phyloP scores from a whole-genome alignment of 176 grass and related monocot genomes.

The Raddia guianensis region DNA sequence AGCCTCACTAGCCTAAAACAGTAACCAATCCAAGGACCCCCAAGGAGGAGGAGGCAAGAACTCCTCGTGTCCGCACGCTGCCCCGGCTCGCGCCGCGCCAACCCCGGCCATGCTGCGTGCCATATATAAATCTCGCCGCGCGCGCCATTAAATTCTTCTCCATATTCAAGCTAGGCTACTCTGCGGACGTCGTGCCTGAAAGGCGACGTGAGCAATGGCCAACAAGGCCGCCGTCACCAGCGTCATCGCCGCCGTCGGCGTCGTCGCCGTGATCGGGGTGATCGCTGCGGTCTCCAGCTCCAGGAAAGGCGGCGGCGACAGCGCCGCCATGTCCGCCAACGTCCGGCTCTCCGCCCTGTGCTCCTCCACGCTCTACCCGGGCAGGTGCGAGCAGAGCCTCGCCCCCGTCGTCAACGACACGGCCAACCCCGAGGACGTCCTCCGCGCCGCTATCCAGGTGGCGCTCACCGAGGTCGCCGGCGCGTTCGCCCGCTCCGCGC shows the following conservation, averaged over 20 bases:
- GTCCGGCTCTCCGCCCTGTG: slow-evolving; percentile 62
- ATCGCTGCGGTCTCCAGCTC: slow-evolving; percentile 55
- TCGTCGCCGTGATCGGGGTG: slow-evolving; percentile 69
- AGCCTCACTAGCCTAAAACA: slow-evolving; percentile 3
- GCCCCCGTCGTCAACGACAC: slow-evolving; percentile 44
- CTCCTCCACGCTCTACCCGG: slow-evolving; percentile 64
- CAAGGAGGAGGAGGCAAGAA: slow-evolving; percentile 15
- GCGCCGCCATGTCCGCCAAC: slow-evolving; percentile 26
- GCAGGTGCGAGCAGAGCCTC: slow-evolving; percentile 66
- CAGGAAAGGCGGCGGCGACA: slow-evolving; percentile 1
- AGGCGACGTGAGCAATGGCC: slow-evolving; percentile 49
- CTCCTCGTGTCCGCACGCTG: slow-evolving; percentile 44
- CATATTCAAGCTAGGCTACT: not conserved
- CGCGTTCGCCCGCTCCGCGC: slow-evolving; percentile 29
- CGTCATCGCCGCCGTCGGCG: slow-evolving; percentile 55
- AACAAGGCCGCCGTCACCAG: slow-evolving; percentile 57
- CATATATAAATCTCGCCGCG: slow-evolving; percentile 26
- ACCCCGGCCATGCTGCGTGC: not conserved
- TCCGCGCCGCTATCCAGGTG: slow-evolving; percentile 52
- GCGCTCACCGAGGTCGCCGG: slow-evolving; percentile 54
- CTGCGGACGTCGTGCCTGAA: not conserved
- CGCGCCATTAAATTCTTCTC: not conserved
- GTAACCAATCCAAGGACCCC: slow-evolving; percentile 34
- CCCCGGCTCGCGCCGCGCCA: not conserved
- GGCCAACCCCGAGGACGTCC: slow-evolving; percentile 46